These are phyloP conservation scores for Fusarium tjaetaba DNA, from an alignment of 2,329 filamentous ascomycete species.

Conservation along the genomic window DNA sequence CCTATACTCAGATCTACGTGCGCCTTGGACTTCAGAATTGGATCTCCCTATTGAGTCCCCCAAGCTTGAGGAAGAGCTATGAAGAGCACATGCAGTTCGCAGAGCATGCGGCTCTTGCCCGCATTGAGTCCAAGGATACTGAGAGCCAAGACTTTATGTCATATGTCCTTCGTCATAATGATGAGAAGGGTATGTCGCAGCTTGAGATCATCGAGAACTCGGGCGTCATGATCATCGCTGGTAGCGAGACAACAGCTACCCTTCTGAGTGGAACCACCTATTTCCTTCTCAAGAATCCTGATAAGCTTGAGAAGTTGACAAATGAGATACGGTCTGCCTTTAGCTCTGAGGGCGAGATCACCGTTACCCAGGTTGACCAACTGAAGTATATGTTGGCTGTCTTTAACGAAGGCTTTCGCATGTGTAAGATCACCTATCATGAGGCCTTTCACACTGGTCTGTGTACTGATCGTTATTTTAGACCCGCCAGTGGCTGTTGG, in stretches of 20 bases:
- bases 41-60: neutral
- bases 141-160: slow-evolving; percentile 5
- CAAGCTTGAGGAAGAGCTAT: neutral
- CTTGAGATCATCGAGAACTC: slow-evolving; percentile 8
- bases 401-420: neutral
- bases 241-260: slow-evolving; percentile 4
- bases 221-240: neutral
- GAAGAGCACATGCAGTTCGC: neutral
- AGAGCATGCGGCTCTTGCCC: neutral
- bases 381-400: neutral
- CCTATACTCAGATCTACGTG: neutral
- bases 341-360: neutral
- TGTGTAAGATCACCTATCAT: neutral
- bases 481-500: neutral
- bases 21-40: neutral
- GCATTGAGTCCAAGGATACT: neutral
- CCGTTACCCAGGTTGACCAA: neutral
- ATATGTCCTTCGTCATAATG: slow-evolving; percentile 5
- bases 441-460: fast-evolving
- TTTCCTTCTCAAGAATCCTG: neutral
- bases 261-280: neutral
- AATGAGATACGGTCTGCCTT: neutral
- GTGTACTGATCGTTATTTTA: neutral
- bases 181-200: slow-evolving; percentile 1
- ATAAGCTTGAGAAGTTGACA: neutral